Base-by-base conservation (phyloP, 108 stramenopile genomes). In the Nitzschia sp. region DNA sequence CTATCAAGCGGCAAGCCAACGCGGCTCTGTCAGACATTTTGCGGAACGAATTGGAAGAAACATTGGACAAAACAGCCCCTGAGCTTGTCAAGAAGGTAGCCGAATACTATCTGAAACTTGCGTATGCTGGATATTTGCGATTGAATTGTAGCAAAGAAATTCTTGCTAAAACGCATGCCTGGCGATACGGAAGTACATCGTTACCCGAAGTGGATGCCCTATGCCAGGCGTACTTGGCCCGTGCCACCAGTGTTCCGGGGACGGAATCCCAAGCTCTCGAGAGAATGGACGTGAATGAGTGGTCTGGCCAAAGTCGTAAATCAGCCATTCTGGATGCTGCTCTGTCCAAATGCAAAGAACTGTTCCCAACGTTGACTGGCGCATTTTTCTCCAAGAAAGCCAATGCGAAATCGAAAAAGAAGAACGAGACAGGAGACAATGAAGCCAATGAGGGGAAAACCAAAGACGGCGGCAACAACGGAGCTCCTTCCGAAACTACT, bases 71-170 rank as follows among this genome's bases (percentile, higher is more conserved):
- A 34, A 39, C 26, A 9, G 53, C 72, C n/a, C 12, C 42, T 6
- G 41, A 71, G 53, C 80, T 84, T 58, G 52, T 60, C 25, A 52
- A 44, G 40, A 87, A 75, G 25, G 56, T 65, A 8, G 54, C 76
- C 12, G 77, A 78, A 17, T 57, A 69, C 38, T 68, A 80, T 46
- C 70, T 91, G 75, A 87, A 85, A 70, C 65, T 73, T 25, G 71
- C 87, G 19, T 85, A 83, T 56, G 66, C 70, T 17, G 79, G 83
- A 22, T 94, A 77, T 57, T 78, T 84, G 14, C 84, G 86, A 10
- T 73, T 94, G 26, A 79, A 94, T 51, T 85, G 85, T 41, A 53
- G 78, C 14, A 51, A 60, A 8, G 72, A 75, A 57, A 85, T 83
- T n/a, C 57, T 91, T 40, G 63, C 64, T 6, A 78, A 76, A 42